Evolutionary conservation across 2,329 filamentous ascomycete genomes (phyloP).

Genomic region (Hypoxylon sp.): DNA sequence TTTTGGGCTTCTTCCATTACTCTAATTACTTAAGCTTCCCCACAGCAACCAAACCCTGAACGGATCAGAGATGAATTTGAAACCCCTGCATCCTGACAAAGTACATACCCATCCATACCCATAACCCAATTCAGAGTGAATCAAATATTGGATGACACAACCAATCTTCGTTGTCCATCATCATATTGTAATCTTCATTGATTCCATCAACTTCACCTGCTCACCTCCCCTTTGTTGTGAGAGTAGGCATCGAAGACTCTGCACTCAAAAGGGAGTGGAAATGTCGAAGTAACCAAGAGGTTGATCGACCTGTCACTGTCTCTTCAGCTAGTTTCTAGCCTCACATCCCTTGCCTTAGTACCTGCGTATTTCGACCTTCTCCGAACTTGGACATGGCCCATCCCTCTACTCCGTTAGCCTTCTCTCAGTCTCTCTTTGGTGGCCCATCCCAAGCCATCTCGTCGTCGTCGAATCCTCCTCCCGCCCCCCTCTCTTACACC

Average conservation of each 20-base stretch:
- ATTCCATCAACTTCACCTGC: not conserved
- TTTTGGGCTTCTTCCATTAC: too few species aligned
- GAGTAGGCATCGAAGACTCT: too few species aligned
- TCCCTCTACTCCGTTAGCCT: constrained; percentile 38
- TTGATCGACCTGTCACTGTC: constrained; percentile 7
- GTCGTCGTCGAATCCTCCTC: constrained; percentile 41
- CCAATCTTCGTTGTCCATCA: constrained; percentile 16
- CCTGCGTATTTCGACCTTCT: too few species aligned
- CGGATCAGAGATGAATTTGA: constrained; percentile 17
- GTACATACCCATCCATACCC: too few species aligned
- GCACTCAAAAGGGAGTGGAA: constrained; percentile 22
- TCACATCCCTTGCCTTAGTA: too few species aligned
- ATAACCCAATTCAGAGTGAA: constrained; percentile 20
- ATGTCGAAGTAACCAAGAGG: constrained; percentile 27
- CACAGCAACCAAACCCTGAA: constrained; percentile 13
- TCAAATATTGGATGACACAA: constrained; percentile 14
- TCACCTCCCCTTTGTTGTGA: constrained; percentile 7
- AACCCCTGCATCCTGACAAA: constrained; percentile 22
- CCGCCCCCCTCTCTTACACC: constrained; percentile 37
- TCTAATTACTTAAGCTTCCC: constrained; percentile 5
- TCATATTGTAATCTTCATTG: constrained; percentile 28
- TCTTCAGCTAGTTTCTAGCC: constrained; percentile 15
- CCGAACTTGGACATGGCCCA: constrained; percentile 45
- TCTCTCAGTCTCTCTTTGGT: constrained; percentile 46
- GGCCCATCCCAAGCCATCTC: constrained; percentile 39